phyloP scores from a whole-genome alignment of 1,284 basidiomycete species.

The Fomes fomentarius region DNA sequence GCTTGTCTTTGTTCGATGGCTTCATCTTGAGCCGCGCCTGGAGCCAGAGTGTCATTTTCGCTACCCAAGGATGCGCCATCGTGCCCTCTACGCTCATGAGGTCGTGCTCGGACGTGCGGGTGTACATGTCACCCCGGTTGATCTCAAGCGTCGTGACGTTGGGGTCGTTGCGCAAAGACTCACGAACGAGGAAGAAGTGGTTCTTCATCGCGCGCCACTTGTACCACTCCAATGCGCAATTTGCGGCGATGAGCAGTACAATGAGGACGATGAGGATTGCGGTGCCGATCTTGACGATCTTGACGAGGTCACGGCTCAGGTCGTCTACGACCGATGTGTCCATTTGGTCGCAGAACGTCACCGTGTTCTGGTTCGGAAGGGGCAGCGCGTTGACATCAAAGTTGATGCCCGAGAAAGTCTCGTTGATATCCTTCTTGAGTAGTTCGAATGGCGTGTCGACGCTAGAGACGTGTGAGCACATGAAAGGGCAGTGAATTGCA shows the following conservation, averaged over 20 bases:
- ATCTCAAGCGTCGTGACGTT: constrained; percentile 39
- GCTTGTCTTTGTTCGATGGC: constrained; percentile 62
- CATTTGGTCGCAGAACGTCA: constrained; percentile 75
- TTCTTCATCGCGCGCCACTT: constrained; percentile 72
- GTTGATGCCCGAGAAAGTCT: constrained; percentile 71
- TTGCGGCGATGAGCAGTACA: constrained; percentile 63
- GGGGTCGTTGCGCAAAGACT: constrained; percentile 76
- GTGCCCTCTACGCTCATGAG: constrained; percentile 72
- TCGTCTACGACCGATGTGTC: constrained; percentile 87
- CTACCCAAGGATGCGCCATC: constrained; percentile 71
- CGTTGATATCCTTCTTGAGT: constrained; percentile 86
- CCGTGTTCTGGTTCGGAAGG: constrained; percentile 65
- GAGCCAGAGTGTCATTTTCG: constrained; percentile 61
- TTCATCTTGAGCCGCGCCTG: constrained; percentile 53
- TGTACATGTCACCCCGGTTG: constrained; percentile 42
- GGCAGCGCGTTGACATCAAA: constrained; percentile 77
- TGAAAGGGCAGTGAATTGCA: neutral
- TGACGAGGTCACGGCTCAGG: constrained; percentile 75
- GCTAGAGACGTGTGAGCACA: constrained; percentile 41
- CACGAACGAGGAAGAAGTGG: constrained; percentile 70
- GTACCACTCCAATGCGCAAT: constrained; percentile 78
- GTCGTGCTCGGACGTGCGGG: constrained; percentile 67
- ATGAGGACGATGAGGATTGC: constrained; percentile 68
- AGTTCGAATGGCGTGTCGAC: constrained; percentile 86
- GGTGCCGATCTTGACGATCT: constrained; percentile 77